Conservation (phyloP, 2,329 filamentous ascomycete genomes). For the Fusarium sp. region DNA sequence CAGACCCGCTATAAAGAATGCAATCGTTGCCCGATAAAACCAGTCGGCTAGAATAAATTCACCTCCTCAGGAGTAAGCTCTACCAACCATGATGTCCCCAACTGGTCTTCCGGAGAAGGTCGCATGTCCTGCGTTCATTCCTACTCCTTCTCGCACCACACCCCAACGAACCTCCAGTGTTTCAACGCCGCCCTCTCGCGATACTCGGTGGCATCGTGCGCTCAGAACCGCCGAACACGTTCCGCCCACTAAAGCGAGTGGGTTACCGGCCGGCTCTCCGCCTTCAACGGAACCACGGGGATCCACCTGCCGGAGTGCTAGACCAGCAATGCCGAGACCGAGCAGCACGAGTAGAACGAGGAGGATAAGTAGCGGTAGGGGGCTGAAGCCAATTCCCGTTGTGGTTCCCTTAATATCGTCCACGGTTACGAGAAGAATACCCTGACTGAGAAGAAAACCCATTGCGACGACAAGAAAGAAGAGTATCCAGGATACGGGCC, state of each 20-base stretch:
- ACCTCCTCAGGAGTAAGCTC: slow-evolving; percentile 35
- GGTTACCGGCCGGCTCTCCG: slow-evolving; percentile 55
- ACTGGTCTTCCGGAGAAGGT: slow-evolving; percentile 53
- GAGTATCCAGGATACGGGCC: slow-evolving; percentile 55
- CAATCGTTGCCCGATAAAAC: background rate
- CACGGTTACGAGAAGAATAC: slow-evolving; percentile 50
- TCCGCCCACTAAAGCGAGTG: slow-evolving; percentile 57
- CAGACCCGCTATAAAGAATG: background rate
- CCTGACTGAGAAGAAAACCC: slow-evolving; percentile 58
- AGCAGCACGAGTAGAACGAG: slow-evolving; percentile 52
- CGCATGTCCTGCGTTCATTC: slow-evolving; percentile 53
- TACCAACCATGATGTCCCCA: slow-evolving; percentile 40
- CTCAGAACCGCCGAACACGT: slow-evolving; percentile 63
- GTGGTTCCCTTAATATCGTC: slow-evolving; percentile 36
- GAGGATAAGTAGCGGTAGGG: slow-evolving; percentile 53
- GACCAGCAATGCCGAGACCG: slow-evolving; percentile 45
- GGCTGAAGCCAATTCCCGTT: slow-evolving; percentile 53
- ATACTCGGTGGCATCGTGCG: slow-evolving; percentile 56
- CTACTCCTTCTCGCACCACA: slow-evolving; percentile 52
- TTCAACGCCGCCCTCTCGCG: slow-evolving; percentile 48
- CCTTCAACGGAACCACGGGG: slow-evolving; percentile 47
- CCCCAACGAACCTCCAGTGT: slow-evolving; percentile 55
- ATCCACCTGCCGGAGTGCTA: slow-evolving; percentile 54
- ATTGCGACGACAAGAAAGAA: slow-evolving; percentile 54
- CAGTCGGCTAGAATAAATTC: background rate